Conservation (phyloP, 331 rosid genomes). For the Erythrophleum ivorense region DNA sequence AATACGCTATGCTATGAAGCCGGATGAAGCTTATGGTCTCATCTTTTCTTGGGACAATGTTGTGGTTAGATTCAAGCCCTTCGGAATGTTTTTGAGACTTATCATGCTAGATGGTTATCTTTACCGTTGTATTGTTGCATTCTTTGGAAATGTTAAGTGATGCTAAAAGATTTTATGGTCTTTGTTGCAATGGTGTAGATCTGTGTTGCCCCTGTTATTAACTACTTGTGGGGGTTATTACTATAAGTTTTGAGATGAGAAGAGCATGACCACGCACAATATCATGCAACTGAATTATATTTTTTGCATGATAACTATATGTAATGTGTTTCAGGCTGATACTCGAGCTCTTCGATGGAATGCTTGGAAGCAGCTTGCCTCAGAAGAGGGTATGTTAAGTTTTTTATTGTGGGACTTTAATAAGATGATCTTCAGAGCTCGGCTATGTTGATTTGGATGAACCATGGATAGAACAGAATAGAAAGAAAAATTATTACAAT, state of each 20-base stretch:
- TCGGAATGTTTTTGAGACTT: conserved; percentile 15
- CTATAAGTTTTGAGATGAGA: conserved; percentile 23
- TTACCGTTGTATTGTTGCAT: neutral
- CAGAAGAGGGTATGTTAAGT: conserved; percentile 74
- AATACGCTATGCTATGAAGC: conserved; percentile 97
- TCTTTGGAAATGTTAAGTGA: conserved; percentile 33
- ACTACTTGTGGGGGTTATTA: neutral
- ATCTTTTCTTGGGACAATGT: conserved; percentile 97
- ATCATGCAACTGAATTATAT: conserved; percentile 10
- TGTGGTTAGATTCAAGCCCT: conserved; percentile 67
- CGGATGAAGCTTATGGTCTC: conserved; percentile 98
- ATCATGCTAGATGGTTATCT: conserved; percentile 29
- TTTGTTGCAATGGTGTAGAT: neutral
- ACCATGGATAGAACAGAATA: neutral
- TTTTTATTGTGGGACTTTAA: conserved; percentile 20
- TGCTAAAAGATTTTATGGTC: conserved; percentile 27
- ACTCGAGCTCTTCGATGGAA: conserved; percentile 76
- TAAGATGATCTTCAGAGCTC: neutral
- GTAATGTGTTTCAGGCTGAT: conserved; percentile 77
- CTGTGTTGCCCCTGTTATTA: conserved; percentile 24
- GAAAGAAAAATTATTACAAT: conserved; percentile 4
- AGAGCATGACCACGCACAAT: neutral
- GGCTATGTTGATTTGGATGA: neutral
- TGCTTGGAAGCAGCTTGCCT: conserved; percentile 90
- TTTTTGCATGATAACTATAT: conserved; percentile 29